A percentile compares a stretch with the other conserved stretches of the same genome.
These are phyloP conservation scores for Blastocystis sp. DNA, from an alignment of 352 stramenopile species.

Conservation along the genomic window DNA sequence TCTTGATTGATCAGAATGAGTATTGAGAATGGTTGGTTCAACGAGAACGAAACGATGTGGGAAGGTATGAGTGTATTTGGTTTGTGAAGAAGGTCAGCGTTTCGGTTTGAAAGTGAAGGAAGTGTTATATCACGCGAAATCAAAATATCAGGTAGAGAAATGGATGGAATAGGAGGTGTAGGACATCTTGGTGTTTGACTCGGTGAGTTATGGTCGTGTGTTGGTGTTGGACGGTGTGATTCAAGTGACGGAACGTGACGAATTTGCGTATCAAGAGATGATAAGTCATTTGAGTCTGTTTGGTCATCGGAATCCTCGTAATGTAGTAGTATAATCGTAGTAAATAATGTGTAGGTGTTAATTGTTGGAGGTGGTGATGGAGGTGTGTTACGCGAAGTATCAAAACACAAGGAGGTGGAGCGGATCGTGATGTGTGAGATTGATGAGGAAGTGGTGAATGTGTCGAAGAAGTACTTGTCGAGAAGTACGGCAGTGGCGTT, in stretches of 20 bases:
- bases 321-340: conserved; percentile 61
- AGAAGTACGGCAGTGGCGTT: conserved; percentile 80
- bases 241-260: conserved; percentile 91
- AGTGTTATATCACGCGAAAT: conserved; percentile 84
- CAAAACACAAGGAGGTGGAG: conserved; percentile 80
- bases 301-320: conserved; percentile 83
- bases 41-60: conserved; percentile 84
- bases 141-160: conserved; percentile 79
- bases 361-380: conserved; percentile 94
- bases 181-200: conserved; percentile 97
- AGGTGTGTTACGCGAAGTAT: conserved; percentile 87
- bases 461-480: conserved; percentile 81
- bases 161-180: conserved; percentile 59
- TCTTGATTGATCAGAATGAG: conserved; percentile 20
- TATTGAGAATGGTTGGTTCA: conserved; percentile 77
- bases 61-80: conserved; percentile 61
- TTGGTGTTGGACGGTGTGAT: conserved; percentile 97
- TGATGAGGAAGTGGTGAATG: conserved; percentile 87
- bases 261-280: conserved; percentile 99
- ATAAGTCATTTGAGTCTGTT: conserved; percentile 93
- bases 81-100: conserved; percentile 62
- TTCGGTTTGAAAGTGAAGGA: conserved; percentile 81
- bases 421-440: conserved; percentile 88
- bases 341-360: conserved; percentile 65
- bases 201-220: conserved; percentile 86